These are phyloP conservation scores for Cichorium intybus DNA, from an alignment of 140 eudicot species.

Conservation along the genomic window DNA sequence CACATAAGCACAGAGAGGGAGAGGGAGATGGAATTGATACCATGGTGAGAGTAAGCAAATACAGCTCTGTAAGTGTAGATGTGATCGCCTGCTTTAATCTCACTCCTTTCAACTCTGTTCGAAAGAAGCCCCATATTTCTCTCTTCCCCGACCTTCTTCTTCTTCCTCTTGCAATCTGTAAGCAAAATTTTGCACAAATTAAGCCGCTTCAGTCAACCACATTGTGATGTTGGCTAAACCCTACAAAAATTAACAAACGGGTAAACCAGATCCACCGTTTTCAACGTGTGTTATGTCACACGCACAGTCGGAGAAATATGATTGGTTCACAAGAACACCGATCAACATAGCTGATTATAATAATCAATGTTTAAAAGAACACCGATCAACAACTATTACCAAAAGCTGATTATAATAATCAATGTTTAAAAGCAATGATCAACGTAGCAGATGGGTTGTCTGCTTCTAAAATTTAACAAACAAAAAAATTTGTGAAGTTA, in stretches of 20 bases:
- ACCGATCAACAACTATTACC: slow-evolving; percentile 42
- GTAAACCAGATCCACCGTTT: slow-evolving; percentile 22
- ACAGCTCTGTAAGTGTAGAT: slow-evolving; percentile 94
- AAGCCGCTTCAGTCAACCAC: slow-evolving; percentile 20
- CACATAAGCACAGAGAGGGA: slow-evolving; percentile 4
- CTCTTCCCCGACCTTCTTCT: not conserved
- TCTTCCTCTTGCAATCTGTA: slow-evolving; percentile 5
- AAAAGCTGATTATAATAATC: slow-evolving; percentile 15
- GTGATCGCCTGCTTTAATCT: slow-evolving; percentile 88
- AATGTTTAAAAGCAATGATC: not conserved
- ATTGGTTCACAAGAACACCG: slow-evolving; percentile 42
- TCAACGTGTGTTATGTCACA: slow-evolving; percentile 4
- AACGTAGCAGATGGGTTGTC: slow-evolving; percentile 16
- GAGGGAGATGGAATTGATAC: slow-evolving; percentile 27
- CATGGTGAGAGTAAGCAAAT: slow-evolving; percentile 95
- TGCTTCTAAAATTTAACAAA: not conserved
- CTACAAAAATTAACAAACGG: slow-evolving; percentile 1
- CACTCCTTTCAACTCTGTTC: slow-evolving; percentile 76
- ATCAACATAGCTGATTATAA: slow-evolving; percentile 28
- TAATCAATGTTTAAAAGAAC: slow-evolving; percentile 10
- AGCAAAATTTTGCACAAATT: slow-evolving; percentile 6
- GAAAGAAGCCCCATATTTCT: slow-evolving; percentile 73
- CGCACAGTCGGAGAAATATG: slow-evolving; percentile 36
- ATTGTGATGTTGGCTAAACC: slow-evolving; percentile 8
- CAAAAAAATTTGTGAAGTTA: not conserved